Evolutionary conservation across 768 basidiomycete genomes (phyloP), one percentile per base, ranked within the genome.

Genomic region (Podaxis sp.): DNA sequence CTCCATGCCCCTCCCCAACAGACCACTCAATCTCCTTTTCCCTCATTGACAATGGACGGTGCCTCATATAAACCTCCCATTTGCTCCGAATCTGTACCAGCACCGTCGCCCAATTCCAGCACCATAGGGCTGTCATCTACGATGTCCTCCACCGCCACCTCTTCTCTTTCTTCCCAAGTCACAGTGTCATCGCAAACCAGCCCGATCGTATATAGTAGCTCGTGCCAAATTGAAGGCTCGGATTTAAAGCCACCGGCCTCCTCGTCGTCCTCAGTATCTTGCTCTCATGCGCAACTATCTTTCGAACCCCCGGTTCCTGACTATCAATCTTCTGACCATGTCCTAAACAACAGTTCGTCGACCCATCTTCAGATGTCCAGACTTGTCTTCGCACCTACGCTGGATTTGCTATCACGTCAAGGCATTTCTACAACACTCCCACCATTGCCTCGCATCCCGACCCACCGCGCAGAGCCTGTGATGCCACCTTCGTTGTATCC

Each of bases 361-460:
- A 72, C 75, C 73, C 86, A 87, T 90, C 89, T 77, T 74, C 77
- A 85, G 87, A 88, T 89, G 79, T 83, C 83, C 42, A 79, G 77
- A 61, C 79, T 80, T 76, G 83, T 89, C 68, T 90, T 89, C 69
- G 75, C 78, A 69, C 83, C 84, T 73, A 76, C 86, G 57, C 81
- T 82, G 76, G 90, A 88, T 77, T 78, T 89, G 60, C 86, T 88
- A 68, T 80, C 86, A 69, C 90, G 90, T 63, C 86, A 91, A 90
- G 89, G 89, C 76, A 85, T 92, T 72, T 90, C 90, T 64, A 83
- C 86, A 67, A 82, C 79, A 65, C 74, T 92, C 54, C 90, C 89
- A 54, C 85, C 84, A 57, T 84, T 85, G 61, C 90, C 90, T 64
- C 82, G 84, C 58, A 84, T 85, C 72, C 80, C 79, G 67, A 80